These are phyloP conservation scores for Cardiospermum halicacabum DNA, from an alignment of 345 rosid genomes.

Conservation along the genomic window DNA sequence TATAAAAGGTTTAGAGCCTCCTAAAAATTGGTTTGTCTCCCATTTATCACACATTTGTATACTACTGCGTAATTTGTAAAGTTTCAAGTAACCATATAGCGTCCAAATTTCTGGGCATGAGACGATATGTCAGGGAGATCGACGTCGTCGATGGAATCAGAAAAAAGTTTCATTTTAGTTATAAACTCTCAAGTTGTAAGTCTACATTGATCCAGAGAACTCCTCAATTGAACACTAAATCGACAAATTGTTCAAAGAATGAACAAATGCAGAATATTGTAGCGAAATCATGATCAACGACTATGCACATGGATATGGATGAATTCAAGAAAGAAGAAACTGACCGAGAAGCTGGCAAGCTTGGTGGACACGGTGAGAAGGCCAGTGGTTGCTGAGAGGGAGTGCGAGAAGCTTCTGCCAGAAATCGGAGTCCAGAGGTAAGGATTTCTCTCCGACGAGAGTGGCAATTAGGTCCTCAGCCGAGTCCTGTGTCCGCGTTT, in stretches of 20 bases:
- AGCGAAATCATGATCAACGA: not conserved
- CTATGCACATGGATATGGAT: not conserved
- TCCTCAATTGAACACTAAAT: not conserved
- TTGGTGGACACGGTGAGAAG: constrained; percentile 50
- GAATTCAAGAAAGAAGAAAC: constrained; percentile 15
- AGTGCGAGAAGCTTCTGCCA: constrained; percentile 93
- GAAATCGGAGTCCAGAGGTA: constrained; percentile 80
- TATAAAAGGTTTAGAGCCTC: not conserved
- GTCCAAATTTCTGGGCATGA: not conserved
- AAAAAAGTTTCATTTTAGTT: not conserved
- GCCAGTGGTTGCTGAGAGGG: constrained; percentile 74
- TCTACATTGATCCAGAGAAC: not conserved
- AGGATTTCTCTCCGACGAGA: constrained; percentile 93
- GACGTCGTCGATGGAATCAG: not conserved
- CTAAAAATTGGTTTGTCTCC: not conserved
- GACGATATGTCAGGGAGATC: not conserved
- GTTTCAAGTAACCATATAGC: not conserved
- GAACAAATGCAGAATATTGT: constrained; percentile 1
- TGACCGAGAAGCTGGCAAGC: constrained; percentile 78
- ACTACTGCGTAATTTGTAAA: not conserved
- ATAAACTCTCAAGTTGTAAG: not conserved
- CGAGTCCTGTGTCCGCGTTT: constrained; percentile 36
- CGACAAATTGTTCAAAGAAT: not conserved
- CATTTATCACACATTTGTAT: not conserved
- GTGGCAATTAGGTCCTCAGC: constrained; percentile 69